Evolutionary conservation across 306 rosid genomes (phyloP), one percentile per base, ranked within the genome.

Genomic region (Gillenia trifoliata): DNA sequence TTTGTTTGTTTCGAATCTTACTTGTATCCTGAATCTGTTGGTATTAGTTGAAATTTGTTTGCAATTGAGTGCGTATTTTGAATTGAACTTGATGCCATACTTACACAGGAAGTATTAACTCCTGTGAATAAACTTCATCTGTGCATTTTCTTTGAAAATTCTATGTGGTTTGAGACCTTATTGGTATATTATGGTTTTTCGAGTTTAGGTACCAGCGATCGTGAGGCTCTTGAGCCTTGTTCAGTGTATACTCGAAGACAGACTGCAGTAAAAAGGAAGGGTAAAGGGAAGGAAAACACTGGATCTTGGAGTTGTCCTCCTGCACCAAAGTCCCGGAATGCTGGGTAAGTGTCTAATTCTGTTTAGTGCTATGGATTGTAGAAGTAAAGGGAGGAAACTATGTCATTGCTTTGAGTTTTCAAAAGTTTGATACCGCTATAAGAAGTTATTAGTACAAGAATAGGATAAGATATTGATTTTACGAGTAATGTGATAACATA

Each of bases 211-310:
- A 19, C 34, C 30, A 50, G 79, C 68, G 85, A 60, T 73, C 26
- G 6, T 56, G 87, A 81, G 62, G 75, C 45, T 60, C 59, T 68
- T 28, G 88, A 75, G 81, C 81, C 88, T 69, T 66, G 68, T 67
- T 78, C 96, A 17, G 81, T 77, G 28, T 81, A 75, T 56, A 66
- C 68, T 36, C 67, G 85, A 41, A 79, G 77, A 64, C 66, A 34
- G 11, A 45, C 75, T 65, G 25, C 83, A 25, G 31, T 76, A 26
- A 76, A 82, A 86, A 69, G 76, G 70, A 88, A 85, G 59, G 68
- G 66, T 43, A 72, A 49, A 19, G 92, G 70, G 76, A 85, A 73
- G 78, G 83, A 65, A 26, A 62, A 79, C 20, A 29, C 20, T 16
- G 79, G 8, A 28, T 81, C 85, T 23, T 57, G 22, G 5, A 74